These are phyloP conservation scores for Thamnidium elegans DNA, from an alignment of 192 early-diverging fungal genomes.

Conservation along the genomic window DNA sequence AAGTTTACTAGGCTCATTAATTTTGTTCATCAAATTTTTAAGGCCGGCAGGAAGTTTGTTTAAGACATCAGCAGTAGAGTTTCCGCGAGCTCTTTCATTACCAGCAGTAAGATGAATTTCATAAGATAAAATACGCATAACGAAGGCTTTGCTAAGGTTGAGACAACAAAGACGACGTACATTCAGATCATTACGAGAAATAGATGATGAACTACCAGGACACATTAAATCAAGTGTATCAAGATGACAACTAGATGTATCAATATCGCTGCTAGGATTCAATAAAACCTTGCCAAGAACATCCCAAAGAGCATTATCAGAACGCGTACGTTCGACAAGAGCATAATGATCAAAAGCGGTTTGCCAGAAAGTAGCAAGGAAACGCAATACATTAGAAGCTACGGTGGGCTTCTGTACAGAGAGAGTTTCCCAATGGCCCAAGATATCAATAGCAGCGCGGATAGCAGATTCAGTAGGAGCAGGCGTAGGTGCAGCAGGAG, in stretches of 20 bases:
- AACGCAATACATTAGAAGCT: slow-evolving; percentile 43
- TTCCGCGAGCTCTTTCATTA: neutral
- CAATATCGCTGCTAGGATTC: slow-evolving; percentile 1
- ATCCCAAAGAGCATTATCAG: slow-evolving; percentile 44
- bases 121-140: slow-evolving; percentile 19
- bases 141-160: slow-evolving; percentile 18
- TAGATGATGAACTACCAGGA: neutral
- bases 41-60: slow-evolving; percentile 26
- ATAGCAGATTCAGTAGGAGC: slow-evolving; percentile 32
- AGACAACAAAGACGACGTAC: slow-evolving; percentile 27
- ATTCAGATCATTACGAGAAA: neutral
- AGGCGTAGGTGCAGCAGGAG: neutral
- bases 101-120: slow-evolving; percentile 28
- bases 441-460: slow-evolving; percentile 39
- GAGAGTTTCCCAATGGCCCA: slow-evolving; percentile 32
- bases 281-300: slow-evolving; percentile 36
- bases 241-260: neutral
- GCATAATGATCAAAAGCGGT: slow-evolving; percentile 41
- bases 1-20: slow-evolving; percentile 22
- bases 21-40: slow-evolving; percentile 20
- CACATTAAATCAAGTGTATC: neutral
- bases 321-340: slow-evolving; percentile 35
- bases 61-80: neutral
- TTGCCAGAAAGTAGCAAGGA: slow-evolving; percentile 48
- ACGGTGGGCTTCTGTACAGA: slow-evolving; percentile 35